Percentiles rank a stretch among this genome's conserved stretches.
phyloP scores from a whole-genome alignment of 179 eudicot genomes.

The Camellia oleifera region DNA sequence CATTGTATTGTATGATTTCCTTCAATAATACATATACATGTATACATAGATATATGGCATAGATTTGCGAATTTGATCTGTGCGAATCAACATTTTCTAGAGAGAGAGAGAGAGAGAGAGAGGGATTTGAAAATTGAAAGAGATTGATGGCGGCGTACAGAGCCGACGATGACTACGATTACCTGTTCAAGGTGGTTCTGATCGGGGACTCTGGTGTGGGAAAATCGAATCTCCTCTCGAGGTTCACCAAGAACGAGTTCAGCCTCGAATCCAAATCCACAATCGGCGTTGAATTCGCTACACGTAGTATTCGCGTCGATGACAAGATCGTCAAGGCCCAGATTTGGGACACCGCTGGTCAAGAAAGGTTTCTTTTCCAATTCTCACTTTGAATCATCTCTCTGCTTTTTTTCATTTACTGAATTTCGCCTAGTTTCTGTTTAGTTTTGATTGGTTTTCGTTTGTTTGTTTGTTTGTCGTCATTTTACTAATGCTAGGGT shows the following conservation, averaged over 20 bases:
- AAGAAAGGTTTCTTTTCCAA: constrained; percentile 22
- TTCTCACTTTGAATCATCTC: background rate
- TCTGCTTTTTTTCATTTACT: background rate
- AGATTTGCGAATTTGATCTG: constrained; percentile 3
- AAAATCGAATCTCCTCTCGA: constrained; percentile 27
- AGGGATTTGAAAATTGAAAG: no score
- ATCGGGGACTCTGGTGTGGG: constrained; percentile 46
- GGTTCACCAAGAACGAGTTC: constrained; percentile 38
- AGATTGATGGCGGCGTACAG: constrained; percentile 22
- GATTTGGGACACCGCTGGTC: constrained; percentile 51
- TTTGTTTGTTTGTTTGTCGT: background rate
- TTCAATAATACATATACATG: background rate
- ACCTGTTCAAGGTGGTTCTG: constrained; percentile 36
- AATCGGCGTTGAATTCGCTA: constrained; percentile 45
- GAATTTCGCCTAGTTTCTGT: background rate
- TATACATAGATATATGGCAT: background rate
- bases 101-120: background rate
- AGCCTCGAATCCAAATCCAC: constrained; percentile 42
- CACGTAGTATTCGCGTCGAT: constrained; percentile 35
- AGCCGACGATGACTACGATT: constrained; percentile 41
- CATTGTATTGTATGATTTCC: background rate
- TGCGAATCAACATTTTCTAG: background rate
- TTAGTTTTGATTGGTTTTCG: background rate
- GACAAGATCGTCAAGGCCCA: constrained; percentile 43
- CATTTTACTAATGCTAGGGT: background rate